Conservation (phyloP, 345 rosid species). For the Rhodamnia argentea region DNA sequence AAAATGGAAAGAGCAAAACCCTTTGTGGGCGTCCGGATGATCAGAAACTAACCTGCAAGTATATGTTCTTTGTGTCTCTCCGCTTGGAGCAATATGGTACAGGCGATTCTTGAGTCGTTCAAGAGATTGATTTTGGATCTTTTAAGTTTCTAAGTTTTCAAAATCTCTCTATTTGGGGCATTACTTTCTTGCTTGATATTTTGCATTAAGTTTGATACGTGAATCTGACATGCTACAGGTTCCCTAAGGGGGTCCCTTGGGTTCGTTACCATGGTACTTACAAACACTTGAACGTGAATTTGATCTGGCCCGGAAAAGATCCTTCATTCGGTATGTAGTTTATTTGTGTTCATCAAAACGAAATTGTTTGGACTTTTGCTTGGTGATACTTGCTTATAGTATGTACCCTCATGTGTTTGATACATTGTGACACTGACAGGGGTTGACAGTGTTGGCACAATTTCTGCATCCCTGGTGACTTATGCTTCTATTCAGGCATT, state of each 20-base stretch:
- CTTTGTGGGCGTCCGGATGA: not conserved
- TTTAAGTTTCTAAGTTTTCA: not conserved
- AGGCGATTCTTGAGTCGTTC: not conserved
- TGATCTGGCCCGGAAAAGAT: conserved; percentile 86
- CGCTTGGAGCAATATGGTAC: not conserved
- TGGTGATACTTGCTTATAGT: not conserved
- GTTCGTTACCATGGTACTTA: conserved; percentile 58
- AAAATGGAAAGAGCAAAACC: not conserved
- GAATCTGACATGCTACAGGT: conserved; percentile 29
- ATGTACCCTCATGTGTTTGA: not conserved
- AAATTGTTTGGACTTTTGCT: not conserved
- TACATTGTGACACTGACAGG: conserved; percentile 32
- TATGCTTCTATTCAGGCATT: conserved; percentile 75
- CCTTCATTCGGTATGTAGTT: conserved; percentile 22
- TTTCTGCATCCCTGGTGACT: conserved; percentile 79
- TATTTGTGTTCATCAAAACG: not conserved
- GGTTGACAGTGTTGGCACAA: conserved; percentile 78
- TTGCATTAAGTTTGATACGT: not conserved
- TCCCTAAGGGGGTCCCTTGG: conserved; percentile 84
- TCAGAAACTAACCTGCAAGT: not conserved
- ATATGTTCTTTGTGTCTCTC: not conserved
- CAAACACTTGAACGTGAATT: conserved; percentile 48
- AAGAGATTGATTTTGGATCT: not conserved
- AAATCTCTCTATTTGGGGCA: not conserved
- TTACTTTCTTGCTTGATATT: not conserved